phyloP scores from a whole-genome alignment of 2,329 filamentous ascomycete genomes.

The Falciphora oryzae region DNA sequence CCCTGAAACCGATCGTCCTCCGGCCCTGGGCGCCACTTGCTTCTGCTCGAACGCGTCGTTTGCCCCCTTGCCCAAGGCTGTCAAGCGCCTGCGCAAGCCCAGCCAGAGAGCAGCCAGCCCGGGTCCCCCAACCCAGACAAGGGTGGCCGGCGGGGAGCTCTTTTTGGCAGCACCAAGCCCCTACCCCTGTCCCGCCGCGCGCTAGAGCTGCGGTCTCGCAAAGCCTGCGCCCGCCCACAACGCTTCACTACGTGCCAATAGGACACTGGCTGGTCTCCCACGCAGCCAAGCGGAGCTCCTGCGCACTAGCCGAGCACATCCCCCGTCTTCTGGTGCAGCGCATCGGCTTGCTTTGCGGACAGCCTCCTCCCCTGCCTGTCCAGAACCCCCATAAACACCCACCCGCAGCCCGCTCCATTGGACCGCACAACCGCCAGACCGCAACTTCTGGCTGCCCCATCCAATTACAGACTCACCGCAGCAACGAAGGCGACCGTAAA shows the following conservation, averaged over 20 bases:
- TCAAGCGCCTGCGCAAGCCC: background rate
- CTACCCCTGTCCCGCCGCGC: constrained; percentile 1
- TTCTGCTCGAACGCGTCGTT: too few species aligned
- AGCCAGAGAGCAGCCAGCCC: background rate
- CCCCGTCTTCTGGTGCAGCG: background rate
- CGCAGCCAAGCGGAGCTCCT: background rate
- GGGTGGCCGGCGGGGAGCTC: background rate
- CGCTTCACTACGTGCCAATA: constrained; percentile 9
- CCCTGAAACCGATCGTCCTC: background rate
- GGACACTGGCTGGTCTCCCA: constrained; percentile 4
- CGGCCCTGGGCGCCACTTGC: too few species aligned
- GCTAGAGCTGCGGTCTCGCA: constrained; percentile 8
- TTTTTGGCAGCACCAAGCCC: background rate
- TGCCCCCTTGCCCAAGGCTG: background rate
- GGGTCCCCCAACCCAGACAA: constrained; percentile 6
- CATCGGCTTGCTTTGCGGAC: background rate
- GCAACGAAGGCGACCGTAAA: constrained; percentile 4
- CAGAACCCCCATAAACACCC: constrained; percentile 7
- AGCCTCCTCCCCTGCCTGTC: background rate
- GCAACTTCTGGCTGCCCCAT: constrained; percentile 8
- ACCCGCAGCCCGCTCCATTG: constrained; percentile 5
- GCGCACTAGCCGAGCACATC: background rate
- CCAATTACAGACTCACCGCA: constrained; percentile 5
- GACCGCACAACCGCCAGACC: constrained; percentile 7
- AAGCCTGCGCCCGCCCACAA: background rate